Conservation (phyloP, 768 basidiomycete genomes). For the Suillus americanus region DNA sequence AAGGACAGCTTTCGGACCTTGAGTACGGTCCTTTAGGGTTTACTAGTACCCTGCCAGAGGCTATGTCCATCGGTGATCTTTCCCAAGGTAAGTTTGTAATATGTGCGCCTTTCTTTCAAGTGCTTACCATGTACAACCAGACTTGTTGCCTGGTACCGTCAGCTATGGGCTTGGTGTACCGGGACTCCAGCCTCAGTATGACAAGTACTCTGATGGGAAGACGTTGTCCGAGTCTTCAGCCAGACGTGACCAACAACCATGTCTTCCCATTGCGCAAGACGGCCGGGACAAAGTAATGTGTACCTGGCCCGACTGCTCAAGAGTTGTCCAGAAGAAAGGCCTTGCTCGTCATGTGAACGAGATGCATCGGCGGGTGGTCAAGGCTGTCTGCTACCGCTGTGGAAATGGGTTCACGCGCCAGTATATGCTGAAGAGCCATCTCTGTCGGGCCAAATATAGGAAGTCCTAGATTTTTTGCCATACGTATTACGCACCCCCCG, state of each 20-base stretch:
- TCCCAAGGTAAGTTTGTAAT: neutral
- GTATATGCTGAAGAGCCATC: neutral
- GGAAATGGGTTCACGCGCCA: neutral
- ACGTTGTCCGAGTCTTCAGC: neutral
- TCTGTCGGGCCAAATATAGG: neutral
- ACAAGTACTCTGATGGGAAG: neutral
- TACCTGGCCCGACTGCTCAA: neutral
- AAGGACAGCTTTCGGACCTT: neutral
- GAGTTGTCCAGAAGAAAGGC: neutral
- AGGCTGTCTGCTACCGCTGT: neutral
- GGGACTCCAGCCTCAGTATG: neutral
- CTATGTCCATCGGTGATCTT: neutral
- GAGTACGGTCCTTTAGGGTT: neutral
- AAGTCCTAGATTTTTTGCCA: no score
- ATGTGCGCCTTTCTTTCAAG: neutral
- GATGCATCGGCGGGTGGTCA: neutral
- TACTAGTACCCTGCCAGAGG: neutral
- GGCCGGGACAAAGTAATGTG: neutral
- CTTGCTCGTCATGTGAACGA: neutral
- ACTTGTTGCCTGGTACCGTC: neutral
- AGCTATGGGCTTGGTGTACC: neutral
- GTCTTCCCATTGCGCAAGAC: neutral
- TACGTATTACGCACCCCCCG: no score
- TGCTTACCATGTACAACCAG: neutral
- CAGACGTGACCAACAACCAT: neutral